Conservation (phyloP, 2,329 filamentous ascomycete species). For the Grosmannia huntii region DNA sequence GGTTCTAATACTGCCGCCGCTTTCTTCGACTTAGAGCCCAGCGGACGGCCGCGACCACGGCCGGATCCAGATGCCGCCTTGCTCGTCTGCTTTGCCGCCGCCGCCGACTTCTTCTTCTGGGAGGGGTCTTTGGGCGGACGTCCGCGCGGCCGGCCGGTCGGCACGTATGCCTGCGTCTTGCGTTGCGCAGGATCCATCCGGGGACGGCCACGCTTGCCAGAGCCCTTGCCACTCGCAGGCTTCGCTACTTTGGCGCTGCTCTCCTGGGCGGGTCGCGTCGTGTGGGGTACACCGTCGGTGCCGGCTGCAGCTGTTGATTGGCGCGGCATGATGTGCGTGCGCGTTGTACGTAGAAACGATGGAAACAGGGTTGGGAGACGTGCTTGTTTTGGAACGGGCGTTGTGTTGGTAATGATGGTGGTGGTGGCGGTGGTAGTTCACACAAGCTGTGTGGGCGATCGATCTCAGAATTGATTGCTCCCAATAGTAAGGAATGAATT, state of each 20-base stretch:
- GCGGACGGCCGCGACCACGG: constrained; percentile 11
- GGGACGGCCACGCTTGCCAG: constrained; percentile 14
- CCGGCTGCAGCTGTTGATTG: constrained; percentile 3
- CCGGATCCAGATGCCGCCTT: constrained; percentile 7
- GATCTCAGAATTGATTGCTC: neutral
- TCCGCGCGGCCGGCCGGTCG: constrained; percentile 14
- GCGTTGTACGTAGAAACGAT: neutral
- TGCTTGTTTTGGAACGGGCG: neutral
- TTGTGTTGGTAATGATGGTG: neutral
- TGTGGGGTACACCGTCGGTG: neutral
- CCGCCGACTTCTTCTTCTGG: constrained; percentile 7
- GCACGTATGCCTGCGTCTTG: constrained; percentile 13
- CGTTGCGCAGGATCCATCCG: constrained; percentile 13
- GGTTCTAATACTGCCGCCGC: neutral
- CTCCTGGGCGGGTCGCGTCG: constrained; percentile 12
- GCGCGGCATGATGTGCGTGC: constrained; percentile 8
- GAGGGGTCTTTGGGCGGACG: constrained; percentile 13
- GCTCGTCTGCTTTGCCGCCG: neutral
- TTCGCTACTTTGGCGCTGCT: constrained; percentile 13
- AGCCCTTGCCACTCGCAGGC: constrained; percentile 10
- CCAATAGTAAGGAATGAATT: neutral
- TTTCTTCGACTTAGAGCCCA: constrained; percentile 11
- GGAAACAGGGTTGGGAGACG: neutral
- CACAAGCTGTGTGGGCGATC: neutral
- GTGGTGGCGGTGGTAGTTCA: neutral